Evolutionary conservation across 345 rosid species (phyloP), one percentile per base, ranked within the genome.

Genomic region (Reutealis trisperma): DNA sequence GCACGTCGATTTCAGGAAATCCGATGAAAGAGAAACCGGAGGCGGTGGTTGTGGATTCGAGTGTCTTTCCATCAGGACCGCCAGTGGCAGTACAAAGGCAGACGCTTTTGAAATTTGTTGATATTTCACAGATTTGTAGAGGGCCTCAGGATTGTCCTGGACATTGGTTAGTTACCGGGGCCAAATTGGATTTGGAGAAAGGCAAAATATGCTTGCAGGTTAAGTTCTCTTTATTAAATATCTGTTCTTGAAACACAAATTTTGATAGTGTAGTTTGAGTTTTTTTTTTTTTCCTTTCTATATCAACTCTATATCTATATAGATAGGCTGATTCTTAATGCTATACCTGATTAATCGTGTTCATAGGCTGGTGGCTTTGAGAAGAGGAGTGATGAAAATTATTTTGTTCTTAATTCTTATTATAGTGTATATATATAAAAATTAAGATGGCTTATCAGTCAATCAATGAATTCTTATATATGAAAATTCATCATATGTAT

Each of bases 141-240:
- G 98, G 98, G 44, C 97, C 99, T 13, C 89, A 85, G 77, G 89
- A 96, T 70, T 87, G 87, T 63, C 99, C 99, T 4, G 99, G 99
- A 34, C 91, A 96, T 78, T 96, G 99, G 99, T 75, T 93, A 61
- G 93, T 91, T 19, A 93, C 94, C 4, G 98, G 95, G 49, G 94
- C 92, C 61, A 84, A 84, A 85, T 83, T 96, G 66, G 85, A 91
- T 12, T 55, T 90, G 81, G 94, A 92, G 37, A 90, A 81, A 71
- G 97, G 98, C 19, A 96, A 93, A 84, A 89, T 93, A 25, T 84
- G 91, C 75, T 64, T 93, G 52, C 93, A 87, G 24, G 98, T 90
- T 47, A 93, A 93, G 86, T 96, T 96, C 79, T 86, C 97, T 41
- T 80, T 96, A 61, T 68, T 93, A 49, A 86, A 83, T 63, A 61